Percentiles rank a stretch among this genome's conserved stretches.
Conservation (phyloP, 208 protist genomes). For the Leishmania gerbilli region DNA sequence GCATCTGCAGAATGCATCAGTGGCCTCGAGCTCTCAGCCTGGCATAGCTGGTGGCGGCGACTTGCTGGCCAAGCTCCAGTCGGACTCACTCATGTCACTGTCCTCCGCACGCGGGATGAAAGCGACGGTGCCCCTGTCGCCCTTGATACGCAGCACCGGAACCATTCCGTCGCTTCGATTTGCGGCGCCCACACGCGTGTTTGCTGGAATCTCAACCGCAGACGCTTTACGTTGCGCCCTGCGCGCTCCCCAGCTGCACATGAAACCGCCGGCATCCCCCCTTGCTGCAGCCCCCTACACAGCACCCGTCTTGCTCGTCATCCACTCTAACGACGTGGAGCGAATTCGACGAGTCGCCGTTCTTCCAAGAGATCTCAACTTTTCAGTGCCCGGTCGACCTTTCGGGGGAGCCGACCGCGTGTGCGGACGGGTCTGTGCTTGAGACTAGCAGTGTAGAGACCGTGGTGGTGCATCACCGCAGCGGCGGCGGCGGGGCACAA, state of each 20-base stretch:
- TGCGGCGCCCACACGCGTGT: constrained; percentile 12
- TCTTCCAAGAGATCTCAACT: neutral
- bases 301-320: neutral
- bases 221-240: constrained; percentile 14
- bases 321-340: neutral
- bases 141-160: neutral
- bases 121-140: neutral
- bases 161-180: neutral
- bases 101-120: neutral
- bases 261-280: neutral
- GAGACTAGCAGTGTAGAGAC: neutral
- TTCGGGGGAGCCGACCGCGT: neutral
- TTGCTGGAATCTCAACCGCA: constrained; percentile 15
- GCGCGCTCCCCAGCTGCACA: constrained; percentile 10
- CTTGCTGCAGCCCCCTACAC: neutral
- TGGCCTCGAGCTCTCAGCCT: neutral
- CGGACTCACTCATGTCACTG: neutral
- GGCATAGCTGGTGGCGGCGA: neutral
- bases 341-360: neutral
- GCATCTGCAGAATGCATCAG: neutral
- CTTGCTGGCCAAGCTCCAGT: neutral
- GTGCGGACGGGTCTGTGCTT: neutral
- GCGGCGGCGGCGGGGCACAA: neutral
- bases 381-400: neutral
- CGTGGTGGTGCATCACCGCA: neutral